phyloP scores from a whole-genome alignment of 140 eudicot genomes.

The Stevia rebaudiana region DNA sequence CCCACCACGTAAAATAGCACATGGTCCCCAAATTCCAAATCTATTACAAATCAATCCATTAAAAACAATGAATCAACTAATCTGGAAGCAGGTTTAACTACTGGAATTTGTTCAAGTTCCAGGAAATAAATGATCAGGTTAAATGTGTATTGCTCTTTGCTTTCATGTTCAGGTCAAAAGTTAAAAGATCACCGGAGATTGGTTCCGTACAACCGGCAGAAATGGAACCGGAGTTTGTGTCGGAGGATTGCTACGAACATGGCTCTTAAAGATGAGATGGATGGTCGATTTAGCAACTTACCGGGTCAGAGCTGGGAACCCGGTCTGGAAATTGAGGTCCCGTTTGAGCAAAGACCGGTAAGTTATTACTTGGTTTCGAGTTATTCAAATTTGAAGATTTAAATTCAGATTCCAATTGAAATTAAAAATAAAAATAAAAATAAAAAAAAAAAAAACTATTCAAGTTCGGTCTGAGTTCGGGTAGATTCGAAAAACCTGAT shows the following conservation, averaged over 20 bases:
- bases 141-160: slow-evolving; percentile 47
- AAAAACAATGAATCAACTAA: background rate
- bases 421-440: too few species aligned
- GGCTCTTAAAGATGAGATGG: slow-evolving; percentile 76
- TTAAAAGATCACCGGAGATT: slow-evolving; percentile 21
- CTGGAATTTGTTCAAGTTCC: slow-evolving; percentile 27
- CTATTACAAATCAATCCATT: slow-evolving; percentile 18
- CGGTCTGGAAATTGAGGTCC: slow-evolving; percentile 94
- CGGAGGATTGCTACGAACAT: slow-evolving; percentile 36
- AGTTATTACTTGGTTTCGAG: too few species aligned
- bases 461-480: too few species aligned
- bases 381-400: too few species aligned
- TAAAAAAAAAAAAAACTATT: too few species aligned
- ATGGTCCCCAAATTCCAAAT: slow-evolving; percentile 37
- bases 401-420: too few species aligned
- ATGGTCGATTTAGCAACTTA: slow-evolving; percentile 44
- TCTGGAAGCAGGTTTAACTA: slow-evolving; percentile 12
- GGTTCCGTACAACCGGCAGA: slow-evolving; percentile 12
- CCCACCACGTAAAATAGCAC: slow-evolving; percentile 53
- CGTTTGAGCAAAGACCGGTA: slow-evolving; percentile 97
- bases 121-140: slow-evolving; percentile 56
- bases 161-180: slow-evolving; percentile 41
- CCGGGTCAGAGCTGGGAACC: slow-evolving; percentile 97
- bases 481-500: too few species aligned
- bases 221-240: slow-evolving; percentile 19